Conservation (phyloP, 805 yeast genomes). For the Debaryomyces maramus region DNA sequence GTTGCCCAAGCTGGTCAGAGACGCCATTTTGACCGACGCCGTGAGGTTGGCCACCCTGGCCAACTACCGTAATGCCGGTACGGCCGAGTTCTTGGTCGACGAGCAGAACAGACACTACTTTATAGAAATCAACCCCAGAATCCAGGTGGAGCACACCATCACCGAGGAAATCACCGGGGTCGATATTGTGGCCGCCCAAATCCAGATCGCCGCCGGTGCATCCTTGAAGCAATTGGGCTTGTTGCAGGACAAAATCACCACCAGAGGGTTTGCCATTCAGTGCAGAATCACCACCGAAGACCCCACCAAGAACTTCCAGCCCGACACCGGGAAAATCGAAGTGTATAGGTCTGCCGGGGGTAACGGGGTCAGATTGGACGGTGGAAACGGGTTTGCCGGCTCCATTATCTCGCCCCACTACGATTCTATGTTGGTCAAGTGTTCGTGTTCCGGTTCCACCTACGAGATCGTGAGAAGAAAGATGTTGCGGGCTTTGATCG, state of each 20-base stretch:
- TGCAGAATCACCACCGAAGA: slow-evolving; percentile 99
- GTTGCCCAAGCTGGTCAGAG: slow-evolving; percentile 77
- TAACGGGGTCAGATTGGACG: slow-evolving; percentile 97
- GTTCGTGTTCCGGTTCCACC: slow-evolving; percentile 95
- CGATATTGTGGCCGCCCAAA: slow-evolving; percentile 96
- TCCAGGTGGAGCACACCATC: slow-evolving; percentile 96
- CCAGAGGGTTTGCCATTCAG: slow-evolving; percentile 97
- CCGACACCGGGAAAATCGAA: slow-evolving; percentile 97
- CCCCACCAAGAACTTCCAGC: slow-evolving; percentile 94
- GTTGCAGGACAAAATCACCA: slow-evolving; percentile 89
- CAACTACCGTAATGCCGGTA: slow-evolving; percentile 95
- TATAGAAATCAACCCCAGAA: slow-evolving; percentile 97
- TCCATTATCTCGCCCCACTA: slow-evolving; percentile 95
- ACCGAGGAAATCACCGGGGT: slow-evolving; percentile 99
- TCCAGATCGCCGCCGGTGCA: slow-evolving; percentile 98
- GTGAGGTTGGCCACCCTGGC: slow-evolving; percentile 87
- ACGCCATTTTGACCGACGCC: slow-evolving; percentile 92
- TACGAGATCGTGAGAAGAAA: slow-evolving; percentile 96
- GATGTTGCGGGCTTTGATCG: slow-evolving; percentile 95
- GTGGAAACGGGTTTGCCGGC: slow-evolving; percentile 98
- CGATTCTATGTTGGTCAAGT: slow-evolving; percentile 97
- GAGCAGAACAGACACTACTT: slow-evolving; percentile 92
- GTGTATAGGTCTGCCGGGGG: slow-evolving; percentile 99
- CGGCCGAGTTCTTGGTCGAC: slow-evolving; percentile 96
- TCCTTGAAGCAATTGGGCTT: slow-evolving; percentile 87